These are phyloP conservation scores for Pleurotus ostreatus DNA, from an alignment of 768 basidiomycete genomes.

Conservation along the genomic window DNA sequence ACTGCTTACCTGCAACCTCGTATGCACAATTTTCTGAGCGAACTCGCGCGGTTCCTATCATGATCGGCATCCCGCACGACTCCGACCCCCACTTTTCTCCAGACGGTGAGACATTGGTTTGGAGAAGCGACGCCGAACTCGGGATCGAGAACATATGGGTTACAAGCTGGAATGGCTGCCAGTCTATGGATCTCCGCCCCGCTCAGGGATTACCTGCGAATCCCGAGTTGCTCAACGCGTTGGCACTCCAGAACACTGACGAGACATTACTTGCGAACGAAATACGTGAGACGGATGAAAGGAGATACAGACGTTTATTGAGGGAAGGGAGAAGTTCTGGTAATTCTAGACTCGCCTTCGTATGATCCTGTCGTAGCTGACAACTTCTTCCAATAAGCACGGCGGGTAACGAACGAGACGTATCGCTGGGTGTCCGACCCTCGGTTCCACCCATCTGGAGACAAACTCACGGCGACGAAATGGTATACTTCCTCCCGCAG, in stretches of 20 bases:
- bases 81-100: slow-evolving; percentile 74
- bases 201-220: slow-evolving; percentile 10
- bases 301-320: slow-evolving; percentile 44
- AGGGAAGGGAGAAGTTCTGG: slow-evolving; percentile 54
- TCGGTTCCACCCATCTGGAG: slow-evolving; percentile 65
- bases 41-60: slow-evolving; percentile 50
- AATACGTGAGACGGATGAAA: slow-evolving; percentile 43
- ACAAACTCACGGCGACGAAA: slow-evolving; percentile 66
- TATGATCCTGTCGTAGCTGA: background rate
- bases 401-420: slow-evolving; percentile 67
- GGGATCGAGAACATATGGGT: slow-evolving; percentile 79
- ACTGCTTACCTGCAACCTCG: slow-evolving; percentile 53
- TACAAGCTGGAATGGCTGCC: slow-evolving; percentile 62
- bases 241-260: slow-evolving; percentile 35
- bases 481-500: slow-evolving; percentile 68
- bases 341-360: slow-evolving; percentile 11
- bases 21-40: slow-evolving; percentile 5
- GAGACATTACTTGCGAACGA: slow-evolving; percentile 45
- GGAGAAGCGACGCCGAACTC: slow-evolving; percentile 67
- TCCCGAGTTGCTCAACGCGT: slow-evolving; percentile 29
- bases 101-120: slow-evolving; percentile 57
- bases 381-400: slow-evolving; percentile 23
- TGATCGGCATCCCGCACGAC: slow-evolving; percentile 65
- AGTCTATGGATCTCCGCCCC: slow-evolving; percentile 50
- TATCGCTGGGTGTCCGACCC: slow-evolving; percentile 68